A percentile compares a stretch with the other conserved stretches of the same genome.
phyloP scores from a whole-genome alignment of 306 rosid species.

The Cucurbita pepo region DNA sequence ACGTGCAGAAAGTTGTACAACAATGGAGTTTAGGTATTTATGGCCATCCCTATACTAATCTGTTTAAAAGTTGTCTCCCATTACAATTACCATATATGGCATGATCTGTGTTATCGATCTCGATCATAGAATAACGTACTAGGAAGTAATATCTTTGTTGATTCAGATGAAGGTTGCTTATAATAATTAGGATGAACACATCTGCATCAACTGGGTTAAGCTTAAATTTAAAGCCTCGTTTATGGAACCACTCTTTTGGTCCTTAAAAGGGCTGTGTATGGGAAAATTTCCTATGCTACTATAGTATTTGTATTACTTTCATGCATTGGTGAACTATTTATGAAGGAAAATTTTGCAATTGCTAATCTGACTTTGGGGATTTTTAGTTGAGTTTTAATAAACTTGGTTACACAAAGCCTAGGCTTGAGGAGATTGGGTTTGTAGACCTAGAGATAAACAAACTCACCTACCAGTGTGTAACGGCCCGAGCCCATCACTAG shows the following conservation, averaged over 20 bases:
- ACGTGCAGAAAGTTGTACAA: slow-evolving; percentile 18
- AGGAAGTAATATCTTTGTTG: not conserved
- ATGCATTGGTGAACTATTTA: too few species aligned
- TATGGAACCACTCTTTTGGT: too few species aligned
- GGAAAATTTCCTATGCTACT: too few species aligned
- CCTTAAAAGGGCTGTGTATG: too few species aligned
- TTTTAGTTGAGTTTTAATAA: not conserved
- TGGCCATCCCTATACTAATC: not conserved
- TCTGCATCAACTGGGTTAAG: not conserved
- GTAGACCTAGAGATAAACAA: not conserved
- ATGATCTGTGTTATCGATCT: not conserved
- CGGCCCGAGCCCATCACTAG: too few species aligned
- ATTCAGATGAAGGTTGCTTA: not conserved
- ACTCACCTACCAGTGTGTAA: too few species aligned
- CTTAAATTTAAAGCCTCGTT: not conserved
- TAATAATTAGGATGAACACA: not conserved
- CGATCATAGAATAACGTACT: not conserved
- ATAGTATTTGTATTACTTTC: too few species aligned
- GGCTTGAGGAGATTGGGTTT: not conserved
- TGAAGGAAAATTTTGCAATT: not conserved
- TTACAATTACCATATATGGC: not conserved
- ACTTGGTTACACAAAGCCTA: not conserved
- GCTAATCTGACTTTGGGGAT: not conserved
- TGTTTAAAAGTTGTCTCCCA: not conserved
- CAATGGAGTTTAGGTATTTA: not conserved